These are phyloP conservation scores for Coemansia sp. DNA, from an alignment of 192 early-diverging fungal genomes.

Conservation along the genomic window DNA sequence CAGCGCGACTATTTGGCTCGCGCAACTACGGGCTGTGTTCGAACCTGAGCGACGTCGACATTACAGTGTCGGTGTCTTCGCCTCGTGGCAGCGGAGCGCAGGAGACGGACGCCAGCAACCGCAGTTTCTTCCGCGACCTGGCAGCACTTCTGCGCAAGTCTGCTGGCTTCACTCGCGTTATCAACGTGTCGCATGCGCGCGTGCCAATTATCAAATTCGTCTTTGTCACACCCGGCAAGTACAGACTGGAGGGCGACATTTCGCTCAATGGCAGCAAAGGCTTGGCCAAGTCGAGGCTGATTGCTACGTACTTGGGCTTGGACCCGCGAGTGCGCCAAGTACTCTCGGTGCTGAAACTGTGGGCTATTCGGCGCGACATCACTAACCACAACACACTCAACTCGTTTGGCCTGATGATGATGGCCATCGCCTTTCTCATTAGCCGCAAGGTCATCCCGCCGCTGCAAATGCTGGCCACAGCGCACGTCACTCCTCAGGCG, in stretches of 20 bases:
- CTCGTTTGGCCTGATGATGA: slow-evolving; percentile 47
- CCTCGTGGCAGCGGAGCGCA: background rate
- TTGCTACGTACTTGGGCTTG: slow-evolving; percentile 16
- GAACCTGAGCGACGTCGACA: slow-evolving; percentile 31
- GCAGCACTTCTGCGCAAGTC: background rate
- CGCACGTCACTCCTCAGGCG: background rate
- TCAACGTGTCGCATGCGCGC: slow-evolving; percentile 22
- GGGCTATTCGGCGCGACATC: slow-evolving; percentile 24
- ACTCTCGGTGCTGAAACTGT: slow-evolving; percentile 32
- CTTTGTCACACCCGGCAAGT: background rate
- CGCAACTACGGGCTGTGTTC: slow-evolving; percentile 24
- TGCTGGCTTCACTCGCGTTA: slow-evolving; percentile 3
- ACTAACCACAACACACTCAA: slow-evolving; percentile 24
- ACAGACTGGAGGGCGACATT: slow-evolving; percentile 35
- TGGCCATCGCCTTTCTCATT: slow-evolving; percentile 43
- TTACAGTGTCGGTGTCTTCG: background rate
- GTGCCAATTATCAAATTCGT: slow-evolving; percentile 50
- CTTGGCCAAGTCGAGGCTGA: slow-evolving; percentile 21
- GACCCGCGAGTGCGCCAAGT: slow-evolving; percentile 35
- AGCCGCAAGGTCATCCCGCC: slow-evolving; percentile 40
- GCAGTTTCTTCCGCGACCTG: background rate
- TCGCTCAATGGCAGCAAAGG: slow-evolving; percentile 25
- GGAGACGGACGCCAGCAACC: background rate
- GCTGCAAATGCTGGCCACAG: slow-evolving; percentile 35
- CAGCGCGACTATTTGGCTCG: slow-evolving; percentile 26